Evolutionary conservation across 73 alveolate species (phyloP).

Genomic region (Tetrahymena thermophila): DNA sequence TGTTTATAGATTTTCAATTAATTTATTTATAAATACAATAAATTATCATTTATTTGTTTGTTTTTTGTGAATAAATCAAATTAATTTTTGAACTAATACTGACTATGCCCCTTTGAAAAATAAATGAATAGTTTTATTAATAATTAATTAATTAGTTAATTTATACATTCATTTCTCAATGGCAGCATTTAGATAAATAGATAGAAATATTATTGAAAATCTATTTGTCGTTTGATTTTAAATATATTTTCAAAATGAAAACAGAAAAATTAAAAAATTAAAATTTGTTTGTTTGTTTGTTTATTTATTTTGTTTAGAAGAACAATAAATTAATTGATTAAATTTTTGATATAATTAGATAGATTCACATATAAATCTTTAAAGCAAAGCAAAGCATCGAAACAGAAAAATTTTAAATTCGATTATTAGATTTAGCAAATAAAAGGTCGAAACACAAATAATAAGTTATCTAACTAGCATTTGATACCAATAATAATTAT

Average conservation of each 20-base stretch:
- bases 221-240: not conserved
- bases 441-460: not conserved
- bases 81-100: too few species aligned
- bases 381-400: not conserved
- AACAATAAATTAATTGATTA: not conserved
- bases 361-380: not conserved
- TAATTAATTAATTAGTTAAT: too few species aligned
- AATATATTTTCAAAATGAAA: not conserved
- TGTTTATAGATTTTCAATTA: too few species aligned
- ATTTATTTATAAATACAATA: too few species aligned
- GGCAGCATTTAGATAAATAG: not conserved
- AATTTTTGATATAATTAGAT: not conserved
- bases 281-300: not conserved
- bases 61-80: too few species aligned
- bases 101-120: too few species aligned
- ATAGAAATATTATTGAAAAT: not conserved
- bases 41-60: too few species aligned
- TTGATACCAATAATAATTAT: not conserved
- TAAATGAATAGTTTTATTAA: too few species aligned
- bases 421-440: not conserved
- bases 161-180: too few species aligned
- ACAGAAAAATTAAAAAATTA: not conserved
- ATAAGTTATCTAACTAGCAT: not conserved
- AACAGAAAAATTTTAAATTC: not conserved
- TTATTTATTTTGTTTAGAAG: not conserved